Evolutionary conservation across 2,329 filamentous ascomycete genomes (phyloP).

Genomic region (Cladosporium austrohemisphaericum): DNA sequence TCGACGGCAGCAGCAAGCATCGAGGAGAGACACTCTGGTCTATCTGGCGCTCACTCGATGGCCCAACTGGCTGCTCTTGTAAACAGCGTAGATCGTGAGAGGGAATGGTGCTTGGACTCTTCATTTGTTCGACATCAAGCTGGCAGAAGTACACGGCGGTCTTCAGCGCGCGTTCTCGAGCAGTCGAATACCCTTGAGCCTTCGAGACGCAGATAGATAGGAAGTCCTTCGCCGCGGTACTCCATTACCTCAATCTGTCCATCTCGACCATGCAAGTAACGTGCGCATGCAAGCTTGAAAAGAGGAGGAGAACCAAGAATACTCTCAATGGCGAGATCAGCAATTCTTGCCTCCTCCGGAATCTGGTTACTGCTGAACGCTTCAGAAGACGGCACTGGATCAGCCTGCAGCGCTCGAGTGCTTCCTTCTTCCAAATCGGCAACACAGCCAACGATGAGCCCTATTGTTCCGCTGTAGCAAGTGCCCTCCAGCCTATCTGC

Average conservation of each 20-base stretch:
- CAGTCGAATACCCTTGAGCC: not conserved
- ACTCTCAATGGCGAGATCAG: conserved; percentile 3
- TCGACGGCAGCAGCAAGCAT: too few relatives aligned
- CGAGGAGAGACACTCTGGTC: too few relatives aligned
- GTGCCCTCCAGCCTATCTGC: not conserved
- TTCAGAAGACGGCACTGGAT: not conserved
- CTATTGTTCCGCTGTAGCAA: not conserved
- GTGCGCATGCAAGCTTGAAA: conserved; percentile 4
- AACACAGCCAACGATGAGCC: not conserved
- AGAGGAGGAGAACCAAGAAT: not conserved
- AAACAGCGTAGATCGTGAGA: too few relatives aligned
- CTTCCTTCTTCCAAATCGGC: conserved; percentile 2
- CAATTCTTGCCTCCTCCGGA: conserved; percentile 9
- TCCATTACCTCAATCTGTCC: not conserved
- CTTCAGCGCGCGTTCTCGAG: not conserved
- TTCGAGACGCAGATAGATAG: not conserved
- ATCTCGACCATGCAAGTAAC: not conserved
- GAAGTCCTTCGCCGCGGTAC: not conserved
- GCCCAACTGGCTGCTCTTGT: too few relatives aligned
- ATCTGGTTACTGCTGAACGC: not conserved
- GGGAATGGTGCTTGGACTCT: too few relatives aligned
- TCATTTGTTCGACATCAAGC: too few relatives aligned
- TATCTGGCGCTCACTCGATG: too few relatives aligned
- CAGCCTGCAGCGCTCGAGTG: not conserved
- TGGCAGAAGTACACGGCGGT: too few relatives aligned